These are phyloP conservation scores for Austroboletus eburneus DNA, from an alignment of 768 basidiomycete genomes.

Conservation along the genomic window DNA sequence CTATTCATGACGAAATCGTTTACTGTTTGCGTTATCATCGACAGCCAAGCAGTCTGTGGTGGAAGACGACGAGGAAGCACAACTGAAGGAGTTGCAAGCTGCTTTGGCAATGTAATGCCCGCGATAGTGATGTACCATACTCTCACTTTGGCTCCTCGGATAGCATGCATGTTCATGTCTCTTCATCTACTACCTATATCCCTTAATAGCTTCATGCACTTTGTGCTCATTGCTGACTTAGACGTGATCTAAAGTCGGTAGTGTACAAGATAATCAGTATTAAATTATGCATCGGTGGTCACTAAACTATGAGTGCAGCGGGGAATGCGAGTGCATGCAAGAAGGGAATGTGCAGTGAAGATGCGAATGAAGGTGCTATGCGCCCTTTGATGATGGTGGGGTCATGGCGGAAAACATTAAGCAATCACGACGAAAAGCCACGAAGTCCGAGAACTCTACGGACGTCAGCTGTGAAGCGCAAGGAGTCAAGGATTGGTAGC, in stretches of 20 bases:
- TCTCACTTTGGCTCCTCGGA: conserved; percentile 1
- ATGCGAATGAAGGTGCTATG: conserved; percentile 19
- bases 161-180: conserved; percentile 14
- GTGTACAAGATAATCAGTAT: conserved; percentile 36
- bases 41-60: conserved; percentile 40
- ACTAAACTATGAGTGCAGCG: conserved; percentile 28
- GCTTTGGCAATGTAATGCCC: conserved; percentile 71
- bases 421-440: conserved; percentile 40
- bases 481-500: conserved; percentile 90
- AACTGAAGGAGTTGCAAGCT: conserved; percentile 87
- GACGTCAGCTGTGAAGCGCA: conserved; percentile 95
- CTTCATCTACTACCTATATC: conserved; percentile 33
- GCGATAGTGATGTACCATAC: conserved; percentile 8
- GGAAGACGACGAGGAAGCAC: conserved; percentile 90
- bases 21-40: not conserved
- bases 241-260: conserved; percentile 24
- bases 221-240: conserved; percentile 19
- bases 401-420: conserved; percentile 4
- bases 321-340: conserved; percentile 26
- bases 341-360: conserved; percentile 23
- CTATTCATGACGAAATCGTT: not conserved
- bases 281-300: conserved; percentile 33
- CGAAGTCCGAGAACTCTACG: conserved; percentile 82
- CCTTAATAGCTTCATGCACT: conserved; percentile 28
- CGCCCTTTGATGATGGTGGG: conserved; percentile 11